Conservation (phyloP, 2,329 filamentous ascomycete species). For the Fusarium mexicanum region DNA sequence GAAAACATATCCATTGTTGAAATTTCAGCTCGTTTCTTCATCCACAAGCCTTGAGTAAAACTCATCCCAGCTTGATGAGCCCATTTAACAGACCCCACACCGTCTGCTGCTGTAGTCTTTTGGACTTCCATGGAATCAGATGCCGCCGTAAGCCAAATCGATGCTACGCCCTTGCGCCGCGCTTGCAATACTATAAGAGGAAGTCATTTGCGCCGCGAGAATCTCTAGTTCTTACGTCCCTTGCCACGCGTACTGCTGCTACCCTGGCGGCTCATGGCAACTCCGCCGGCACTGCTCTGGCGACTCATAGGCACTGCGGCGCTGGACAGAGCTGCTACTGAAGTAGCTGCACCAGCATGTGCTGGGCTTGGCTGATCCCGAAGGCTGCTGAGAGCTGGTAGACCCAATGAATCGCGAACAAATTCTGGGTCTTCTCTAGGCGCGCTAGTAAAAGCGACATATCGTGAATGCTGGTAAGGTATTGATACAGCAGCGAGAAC, state of each 20-base stretch:
- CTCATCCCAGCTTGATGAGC: conserved; percentile 14
- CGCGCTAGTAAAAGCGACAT: conserved; percentile 59
- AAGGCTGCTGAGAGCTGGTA: conserved; percentile 55
- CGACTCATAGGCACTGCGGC: conserved; percentile 63
- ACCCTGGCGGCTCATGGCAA: conserved; percentile 66
- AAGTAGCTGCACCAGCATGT: conserved; percentile 33
- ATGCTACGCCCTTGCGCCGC: conserved; percentile 41
- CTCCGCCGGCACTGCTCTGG: conserved; percentile 64
- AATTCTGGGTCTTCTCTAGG: conserved; percentile 59
- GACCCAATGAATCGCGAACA: conserved; percentile 60
- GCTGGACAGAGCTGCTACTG: conserved; percentile 43
- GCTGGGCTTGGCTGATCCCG: conserved; percentile 53
- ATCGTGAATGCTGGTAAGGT: conserved; percentile 58
- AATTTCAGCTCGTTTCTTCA: not conserved
- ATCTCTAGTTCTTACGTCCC: conserved; percentile 49
- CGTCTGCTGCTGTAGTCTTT: conserved; percentile 3
- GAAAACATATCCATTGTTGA: conserved; percentile 16
- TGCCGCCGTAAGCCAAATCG: conserved; percentile 23
- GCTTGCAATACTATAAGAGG: conserved; percentile 44
- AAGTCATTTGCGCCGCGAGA: conserved; percentile 8
- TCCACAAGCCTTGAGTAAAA: conserved; percentile 7
- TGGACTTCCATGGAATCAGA: conserved; percentile 12
- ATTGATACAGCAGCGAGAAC: conserved; percentile 65
- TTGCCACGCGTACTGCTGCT: conserved; percentile 62
- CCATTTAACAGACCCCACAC: conserved; percentile 20